phyloP scores from a whole-genome alignment of 2,329 filamentous ascomycete species.

The Verticillium isaacii region DNA sequence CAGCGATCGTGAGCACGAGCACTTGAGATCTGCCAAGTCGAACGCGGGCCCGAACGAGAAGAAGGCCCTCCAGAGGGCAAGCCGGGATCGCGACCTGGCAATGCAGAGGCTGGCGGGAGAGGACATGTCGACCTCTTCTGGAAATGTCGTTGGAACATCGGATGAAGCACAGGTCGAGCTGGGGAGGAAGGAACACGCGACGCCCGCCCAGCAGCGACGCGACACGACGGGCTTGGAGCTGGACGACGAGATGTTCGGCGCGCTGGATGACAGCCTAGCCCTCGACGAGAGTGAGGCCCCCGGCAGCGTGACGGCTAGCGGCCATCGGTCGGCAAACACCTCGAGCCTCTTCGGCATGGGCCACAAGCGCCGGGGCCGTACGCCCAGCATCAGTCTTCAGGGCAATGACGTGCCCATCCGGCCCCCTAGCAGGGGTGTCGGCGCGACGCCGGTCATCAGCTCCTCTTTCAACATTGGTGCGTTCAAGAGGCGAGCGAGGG shows the following conservation, averaged over 20 bases:
- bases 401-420: constrained; percentile 47
- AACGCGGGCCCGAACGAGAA: not conserved
- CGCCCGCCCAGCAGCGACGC: constrained; percentile 26
- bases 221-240: constrained; percentile 45
- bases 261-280: constrained; percentile 26
- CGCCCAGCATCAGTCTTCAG: constrained; percentile 44
- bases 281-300: constrained; percentile 35
- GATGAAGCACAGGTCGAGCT: constrained; percentile 27
- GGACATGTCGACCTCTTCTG: constrained; percentile 23
- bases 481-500: constrained; percentile 52
- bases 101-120: constrained; percentile 28
- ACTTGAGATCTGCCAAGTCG: not conserved
- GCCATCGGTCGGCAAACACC: constrained; percentile 34
- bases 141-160: constrained; percentile 15
- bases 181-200: constrained; percentile 28
- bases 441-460: constrained; percentile 41
- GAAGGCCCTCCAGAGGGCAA: constrained; percentile 16
- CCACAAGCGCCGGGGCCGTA: constrained; percentile 30
- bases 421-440: constrained; percentile 45
- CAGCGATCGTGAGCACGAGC: constrained; percentile 1
- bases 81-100: constrained; percentile 28
- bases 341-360: constrained; percentile 35
- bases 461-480: constrained; percentile 50
- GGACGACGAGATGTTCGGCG: constrained; percentile 43
- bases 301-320: constrained; percentile 24